These are phyloP conservation scores for Paraglomus brasilianum DNA, from an alignment of 192 early-diverging fungal species.

Conservation along the genomic window DNA sequence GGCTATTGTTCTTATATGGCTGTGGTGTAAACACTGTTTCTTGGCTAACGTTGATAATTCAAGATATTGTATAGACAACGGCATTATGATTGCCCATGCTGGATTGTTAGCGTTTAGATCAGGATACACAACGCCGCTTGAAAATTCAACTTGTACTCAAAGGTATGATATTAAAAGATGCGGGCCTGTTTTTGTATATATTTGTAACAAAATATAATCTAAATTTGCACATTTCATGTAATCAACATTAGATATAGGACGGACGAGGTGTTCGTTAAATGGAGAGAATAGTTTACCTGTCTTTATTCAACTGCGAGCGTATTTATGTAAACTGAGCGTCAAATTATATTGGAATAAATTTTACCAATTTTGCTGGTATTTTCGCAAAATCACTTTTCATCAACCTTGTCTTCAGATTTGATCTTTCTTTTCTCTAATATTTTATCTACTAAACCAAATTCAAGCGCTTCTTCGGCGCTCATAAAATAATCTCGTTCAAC, in stretches of 20 bases:
- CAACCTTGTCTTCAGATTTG: background rate
- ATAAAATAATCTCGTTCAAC: conserved; percentile 97
- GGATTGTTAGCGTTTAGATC: conserved; percentile 82
- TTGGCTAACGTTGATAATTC: no score
- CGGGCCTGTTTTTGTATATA: background rate
- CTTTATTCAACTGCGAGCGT: no score
- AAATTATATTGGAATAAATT: no score
- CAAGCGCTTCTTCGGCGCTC: conserved; percentile 82
- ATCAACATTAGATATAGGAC: conserved; percentile 60
- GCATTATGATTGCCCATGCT: conserved; percentile 99
- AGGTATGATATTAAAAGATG: conserved; percentile 37
- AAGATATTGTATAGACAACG: conserved; percentile 97
- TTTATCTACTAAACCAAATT: conserved; percentile 90
- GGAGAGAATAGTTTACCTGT: conserved; percentile 54
- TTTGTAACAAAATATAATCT: no score
- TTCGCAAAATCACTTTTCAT: no score
- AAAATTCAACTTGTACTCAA: conserved; percentile 92
- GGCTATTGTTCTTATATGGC: conserved; percentile 12
- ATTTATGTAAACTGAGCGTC: no score
- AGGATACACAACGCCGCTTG: conserved; percentile 76
- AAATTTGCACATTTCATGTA: background rate
- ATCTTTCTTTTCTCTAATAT: conserved; percentile 71
- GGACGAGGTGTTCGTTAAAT: conserved; percentile 80
- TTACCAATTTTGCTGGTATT: no score
- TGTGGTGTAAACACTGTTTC: no score